These are phyloP conservation scores for Pulveroboletus sp. DNA, from an alignment of 768 basidiomycete genomes.

Conservation along the genomic window DNA sequence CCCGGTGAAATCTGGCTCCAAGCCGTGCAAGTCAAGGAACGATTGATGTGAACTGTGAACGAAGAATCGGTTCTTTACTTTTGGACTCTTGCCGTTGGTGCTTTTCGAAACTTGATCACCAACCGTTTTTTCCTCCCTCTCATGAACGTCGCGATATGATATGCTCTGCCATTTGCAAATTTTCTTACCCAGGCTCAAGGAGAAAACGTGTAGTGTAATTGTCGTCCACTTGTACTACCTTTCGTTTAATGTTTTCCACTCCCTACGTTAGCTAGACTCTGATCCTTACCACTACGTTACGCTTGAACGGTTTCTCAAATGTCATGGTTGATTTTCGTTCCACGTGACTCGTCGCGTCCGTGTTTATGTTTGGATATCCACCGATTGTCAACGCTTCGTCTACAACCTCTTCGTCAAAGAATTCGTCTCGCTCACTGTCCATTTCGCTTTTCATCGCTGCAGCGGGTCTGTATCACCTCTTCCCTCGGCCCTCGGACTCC, in stretches of 20 bases:
- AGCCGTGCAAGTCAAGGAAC: conserved; percentile 62
- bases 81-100: background rate
- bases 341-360: conserved; percentile 25
- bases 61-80: background rate
- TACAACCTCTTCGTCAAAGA: background rate
- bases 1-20: conserved; percentile 32
- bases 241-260: conserved; percentile 3
- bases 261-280: conserved; percentile 7
- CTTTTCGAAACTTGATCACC: background rate
- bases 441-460: conserved; percentile 8
- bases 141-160: conserved; percentile 6
- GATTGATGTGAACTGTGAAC: conserved; percentile 38
- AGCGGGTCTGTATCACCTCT: conserved; percentile 27
- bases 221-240: conserved; percentile 14
- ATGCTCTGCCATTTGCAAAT: background rate
- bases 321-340: conserved; percentile 20
- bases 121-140: background rate
- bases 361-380: background rate
- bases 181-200: conserved; percentile 7
- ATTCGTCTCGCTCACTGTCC: conserved; percentile 1
- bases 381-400: background rate
- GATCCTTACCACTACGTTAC: background rate
- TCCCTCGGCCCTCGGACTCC: background rate
- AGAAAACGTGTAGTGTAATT: conserved; percentile 16
- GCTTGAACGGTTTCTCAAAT: background rate